Base-by-base conservation (phyloP, 2,329 filamentous ascomycete species). In the Chaetomiaceae sp. region DNA sequence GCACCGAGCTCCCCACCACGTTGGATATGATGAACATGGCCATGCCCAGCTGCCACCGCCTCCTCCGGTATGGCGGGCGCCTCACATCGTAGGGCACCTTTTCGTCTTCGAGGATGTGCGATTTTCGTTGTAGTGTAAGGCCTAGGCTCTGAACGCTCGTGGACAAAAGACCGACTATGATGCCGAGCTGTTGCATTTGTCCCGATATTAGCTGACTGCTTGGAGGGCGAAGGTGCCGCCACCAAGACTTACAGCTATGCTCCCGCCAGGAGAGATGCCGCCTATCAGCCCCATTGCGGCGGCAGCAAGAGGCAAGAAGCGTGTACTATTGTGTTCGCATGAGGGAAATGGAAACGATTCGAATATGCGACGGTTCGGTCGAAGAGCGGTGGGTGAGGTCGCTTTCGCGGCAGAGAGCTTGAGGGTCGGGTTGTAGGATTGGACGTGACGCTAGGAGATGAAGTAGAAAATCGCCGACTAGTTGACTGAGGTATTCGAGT, bases 21-120 rank as follows among this genome's bases (percentile, higher is more conserved):
- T 99, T 99, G 58, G 94, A 89, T 61, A 95, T 78, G 61, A 99
- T 84, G 72, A 99, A 99, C 84, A 99, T 94, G 67, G 85, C 83
- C 91, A 99, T 97, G 54, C 94, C 94, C 58, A 95, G 76, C 81
- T 96, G 94, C 94, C 94, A 99, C 79, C 91, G 82, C 65, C 91
- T 83, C 66, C 94, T 83, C 66, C 87, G 87, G 72, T 96, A 95
- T 4, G 94, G 90, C 40, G 94, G 92, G 57, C 92, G 81, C 62
- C 88, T 85, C 56, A 85, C 76, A 72, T 94, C 84, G 69, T 89
- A 86, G 7, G 80, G 80, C 47, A 84, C 82, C 71, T 96, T 96
- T 75, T 95, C 90, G 74, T 99, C 94, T 76, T 99, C 94, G 67
- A 97, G 84, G 62, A 99, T 87, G 74, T 99, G 94, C 59, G 94